Conservation (phyloP, 805 yeast genomes). For the Blastobotrys chiropterorum region DNA sequence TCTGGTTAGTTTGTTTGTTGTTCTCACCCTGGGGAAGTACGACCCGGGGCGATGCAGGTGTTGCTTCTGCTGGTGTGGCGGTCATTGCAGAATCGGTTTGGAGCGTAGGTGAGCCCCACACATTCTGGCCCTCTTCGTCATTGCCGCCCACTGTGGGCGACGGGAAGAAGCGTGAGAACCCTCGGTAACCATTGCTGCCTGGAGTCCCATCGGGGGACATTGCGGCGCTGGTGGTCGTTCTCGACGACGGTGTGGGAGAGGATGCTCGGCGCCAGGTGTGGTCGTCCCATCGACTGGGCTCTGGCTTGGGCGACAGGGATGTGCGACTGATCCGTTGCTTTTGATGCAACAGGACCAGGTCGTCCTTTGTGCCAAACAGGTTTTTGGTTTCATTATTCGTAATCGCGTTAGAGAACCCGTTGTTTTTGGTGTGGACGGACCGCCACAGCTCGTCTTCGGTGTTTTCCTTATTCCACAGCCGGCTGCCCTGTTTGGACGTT, state of each 20-base stretch:
- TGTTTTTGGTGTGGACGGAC: background rate
- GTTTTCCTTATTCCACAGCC: background rate
- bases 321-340: background rate
- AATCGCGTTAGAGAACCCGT: slow-evolving; percentile 2
- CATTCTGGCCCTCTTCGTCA: background rate
- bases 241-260: background rate
- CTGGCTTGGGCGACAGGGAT: background rate
- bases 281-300: background rate
- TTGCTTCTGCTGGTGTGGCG: background rate
- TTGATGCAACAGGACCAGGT: background rate
- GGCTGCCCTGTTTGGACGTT: background rate
- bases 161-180: slow-evolving; percentile 14
- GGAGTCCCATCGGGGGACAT: slow-evolving; percentile 3
- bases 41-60: slow-evolving; percentile 7
- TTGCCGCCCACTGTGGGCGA: slow-evolving; percentile 6
- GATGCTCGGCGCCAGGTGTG: background rate
- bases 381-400: background rate
- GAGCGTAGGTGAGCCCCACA: too few relatives aligned
- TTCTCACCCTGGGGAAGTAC: too few relatives aligned
- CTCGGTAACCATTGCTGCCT: background rate
- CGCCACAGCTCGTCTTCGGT: background rate
- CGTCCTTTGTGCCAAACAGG: slow-evolving; percentile 6
- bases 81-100: too few relatives aligned
- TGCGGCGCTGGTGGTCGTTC: background rate
- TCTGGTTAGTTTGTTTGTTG: too few relatives aligned